Conservation (phyloP, 2,329 filamentous ascomycete genomes). For the Magnaporthales sp. region DNA sequence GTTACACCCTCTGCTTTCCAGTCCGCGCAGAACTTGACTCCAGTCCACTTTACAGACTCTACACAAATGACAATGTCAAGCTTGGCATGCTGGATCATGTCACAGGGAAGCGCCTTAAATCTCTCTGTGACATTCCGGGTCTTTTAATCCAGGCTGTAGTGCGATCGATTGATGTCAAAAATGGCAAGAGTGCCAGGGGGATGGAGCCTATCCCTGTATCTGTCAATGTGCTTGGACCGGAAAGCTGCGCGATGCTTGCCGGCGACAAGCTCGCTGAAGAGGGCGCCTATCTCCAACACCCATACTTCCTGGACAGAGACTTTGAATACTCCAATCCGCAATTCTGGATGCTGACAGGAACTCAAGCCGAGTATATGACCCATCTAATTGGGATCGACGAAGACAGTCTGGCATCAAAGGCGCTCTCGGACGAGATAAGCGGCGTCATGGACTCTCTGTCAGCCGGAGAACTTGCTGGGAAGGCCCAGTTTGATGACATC, state of each 20-base stretch:
- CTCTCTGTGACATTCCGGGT: background rate
- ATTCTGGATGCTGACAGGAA: background rate
- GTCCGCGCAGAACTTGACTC: background rate
- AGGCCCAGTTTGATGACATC: background rate
- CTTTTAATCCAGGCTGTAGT: background rate
- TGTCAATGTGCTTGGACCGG: background rate
- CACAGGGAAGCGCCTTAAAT: background rate
- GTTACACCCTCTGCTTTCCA: background rate
- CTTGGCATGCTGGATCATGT: background rate
- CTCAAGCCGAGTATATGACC: slow-evolving; percentile 1
- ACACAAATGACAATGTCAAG: background rate
- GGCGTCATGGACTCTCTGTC: background rate
- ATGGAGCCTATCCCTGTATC: background rate
- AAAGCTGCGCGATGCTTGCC: background rate
- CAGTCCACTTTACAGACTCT: background rate
- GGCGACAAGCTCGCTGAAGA: background rate
- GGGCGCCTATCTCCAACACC: background rate
- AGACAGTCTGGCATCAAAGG: background rate
- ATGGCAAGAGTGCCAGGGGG: background rate
- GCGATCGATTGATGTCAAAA: background rate
- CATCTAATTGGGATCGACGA: background rate
- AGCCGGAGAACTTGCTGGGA: background rate
- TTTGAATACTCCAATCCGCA: background rate
- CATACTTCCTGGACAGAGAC: background rate
- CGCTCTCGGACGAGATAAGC: background rate